Evolutionary conservation across 768 basidiomycete genomes (phyloP).

Genomic region (Gloeophyllum trabeum): DNA sequence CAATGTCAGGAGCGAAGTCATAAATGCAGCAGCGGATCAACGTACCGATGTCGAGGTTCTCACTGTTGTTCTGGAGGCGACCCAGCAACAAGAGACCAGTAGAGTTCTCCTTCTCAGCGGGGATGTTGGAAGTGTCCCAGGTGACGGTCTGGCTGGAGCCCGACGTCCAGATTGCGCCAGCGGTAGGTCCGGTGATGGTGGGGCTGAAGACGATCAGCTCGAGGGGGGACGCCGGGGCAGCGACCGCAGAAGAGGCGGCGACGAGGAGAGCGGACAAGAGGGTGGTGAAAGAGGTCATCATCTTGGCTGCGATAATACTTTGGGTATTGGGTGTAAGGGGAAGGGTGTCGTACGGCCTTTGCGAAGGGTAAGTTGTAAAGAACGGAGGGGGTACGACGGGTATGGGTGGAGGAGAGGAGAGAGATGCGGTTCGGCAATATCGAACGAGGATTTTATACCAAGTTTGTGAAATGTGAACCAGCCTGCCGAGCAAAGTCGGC

Average conservation of each 20-base stretch:
- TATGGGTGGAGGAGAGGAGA: neutral
- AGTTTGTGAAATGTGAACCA: no score
- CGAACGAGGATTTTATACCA: neutral
- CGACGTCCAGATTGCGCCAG: constrained; percentile 22
- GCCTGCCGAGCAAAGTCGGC: no score
- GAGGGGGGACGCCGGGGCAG: constrained; percentile 15
- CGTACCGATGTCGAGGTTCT: constrained; percentile 38
- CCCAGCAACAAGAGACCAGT: constrained; percentile 38
- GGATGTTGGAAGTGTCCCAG: constrained; percentile 33
- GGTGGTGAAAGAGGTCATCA: neutral
- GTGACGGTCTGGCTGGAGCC: constrained; percentile 26
- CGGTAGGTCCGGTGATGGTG: constrained; percentile 26
- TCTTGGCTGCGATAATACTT: neutral
- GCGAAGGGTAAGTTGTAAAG: no score
- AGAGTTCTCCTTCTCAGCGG: constrained; percentile 19
- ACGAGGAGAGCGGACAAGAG: constrained; percentile 1
- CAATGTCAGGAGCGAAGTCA: neutral
- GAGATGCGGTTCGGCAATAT: no score
- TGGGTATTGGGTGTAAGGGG: neutral
- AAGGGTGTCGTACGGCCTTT: no score
- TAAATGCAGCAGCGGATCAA: constrained; percentile 10
- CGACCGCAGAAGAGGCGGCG: constrained; percentile 18
- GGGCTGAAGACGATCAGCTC: constrained; percentile 29
- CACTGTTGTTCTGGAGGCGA: constrained; percentile 22
- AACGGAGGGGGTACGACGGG: neutral